A percentile compares a stretch with the other conserved stretches of the same genome.
phyloP scores from a whole-genome alignment of 148 eudicot species.

The Agrostemma githago region DNA sequence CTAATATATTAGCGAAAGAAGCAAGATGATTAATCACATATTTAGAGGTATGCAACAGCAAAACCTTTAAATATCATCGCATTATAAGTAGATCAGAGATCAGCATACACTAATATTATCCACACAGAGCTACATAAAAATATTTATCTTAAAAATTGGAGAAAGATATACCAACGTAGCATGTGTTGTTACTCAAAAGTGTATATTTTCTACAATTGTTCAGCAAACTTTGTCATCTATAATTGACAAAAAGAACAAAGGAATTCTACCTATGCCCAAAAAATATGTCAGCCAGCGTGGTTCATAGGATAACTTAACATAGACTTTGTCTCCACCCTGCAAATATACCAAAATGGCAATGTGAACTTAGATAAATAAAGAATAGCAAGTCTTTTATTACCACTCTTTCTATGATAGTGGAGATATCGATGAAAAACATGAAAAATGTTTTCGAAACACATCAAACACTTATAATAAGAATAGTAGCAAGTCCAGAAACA shows the following conservation, averaged over 20 bases:
- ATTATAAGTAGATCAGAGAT: background rate
- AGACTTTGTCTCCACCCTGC: conserved; percentile 48
- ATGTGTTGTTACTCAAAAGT: background rate
- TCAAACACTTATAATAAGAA: background rate
- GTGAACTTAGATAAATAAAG: background rate
- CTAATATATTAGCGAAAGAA: conserved; percentile 25
- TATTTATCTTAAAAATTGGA: background rate
- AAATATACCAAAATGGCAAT: conserved; percentile 14
- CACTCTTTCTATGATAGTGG: background rate
- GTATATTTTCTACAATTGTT: background rate
- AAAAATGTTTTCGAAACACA: background rate
- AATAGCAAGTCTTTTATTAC: background rate
- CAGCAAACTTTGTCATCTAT: background rate
- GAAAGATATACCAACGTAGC: background rate
- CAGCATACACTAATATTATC: background rate
- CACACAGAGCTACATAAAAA: background rate
- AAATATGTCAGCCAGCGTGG: conserved; percentile 78
- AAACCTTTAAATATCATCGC: background rate
- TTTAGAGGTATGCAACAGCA: background rate
- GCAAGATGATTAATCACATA: background rate
- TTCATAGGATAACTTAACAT: conserved; percentile 65
- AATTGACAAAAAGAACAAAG: background rate
- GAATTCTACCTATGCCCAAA: conserved; percentile 54
- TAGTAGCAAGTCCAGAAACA: background rate
- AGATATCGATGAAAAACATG: background rate